Percentiles rank a stretch among this genome's conserved stretches.
Evolutionary conservation across 1,284 basidiomycete species (phyloP).

Genomic region (Vanrija sp.): DNA sequence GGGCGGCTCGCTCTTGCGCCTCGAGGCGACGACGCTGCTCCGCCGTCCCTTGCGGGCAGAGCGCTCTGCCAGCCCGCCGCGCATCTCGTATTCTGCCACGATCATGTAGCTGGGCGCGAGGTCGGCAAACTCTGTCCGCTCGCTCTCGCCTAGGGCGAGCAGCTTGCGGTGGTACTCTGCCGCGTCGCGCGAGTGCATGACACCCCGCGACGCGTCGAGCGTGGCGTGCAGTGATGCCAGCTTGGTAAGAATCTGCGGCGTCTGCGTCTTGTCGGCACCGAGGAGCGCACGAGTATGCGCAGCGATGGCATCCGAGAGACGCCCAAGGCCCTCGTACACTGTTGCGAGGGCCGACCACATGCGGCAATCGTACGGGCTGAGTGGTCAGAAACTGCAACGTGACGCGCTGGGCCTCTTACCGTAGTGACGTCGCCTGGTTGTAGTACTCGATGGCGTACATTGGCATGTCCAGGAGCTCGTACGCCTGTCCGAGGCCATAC

Average conservation of each 20-base stretch:
- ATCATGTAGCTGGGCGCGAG: slow-evolving; percentile 74
- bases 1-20: slow-evolving; percentile 54
- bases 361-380: slow-evolving; percentile 89
- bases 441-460: slow-evolving; percentile 96
- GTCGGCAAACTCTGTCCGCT: slow-evolving; percentile 60
- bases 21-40: neutral
- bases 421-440: slow-evolving; percentile 86
- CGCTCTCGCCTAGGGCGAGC: slow-evolving; percentile 67
- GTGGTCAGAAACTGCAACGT: slow-evolving; percentile 1
- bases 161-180: slow-evolving; percentile 49
- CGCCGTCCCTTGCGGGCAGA: neutral
- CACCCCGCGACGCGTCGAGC: slow-evolving; percentile 13
- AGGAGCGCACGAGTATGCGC: slow-evolving; percentile 83
- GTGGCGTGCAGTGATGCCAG: slow-evolving; percentile 65
- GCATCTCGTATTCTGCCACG: slow-evolving; percentile 70
- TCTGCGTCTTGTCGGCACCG: slow-evolving; percentile 75
- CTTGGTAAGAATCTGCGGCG: slow-evolving; percentile 63
- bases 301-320: slow-evolving; percentile 77
- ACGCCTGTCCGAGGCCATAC: slow-evolving; percentile 98
- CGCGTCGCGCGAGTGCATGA: slow-evolving; percentile 12
- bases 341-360: slow-evolving; percentile 93
- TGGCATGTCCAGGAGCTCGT: slow-evolving; percentile 93
- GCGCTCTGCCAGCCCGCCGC: slow-evolving; percentile 44
- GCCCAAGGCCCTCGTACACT: slow-evolving; percentile 83
- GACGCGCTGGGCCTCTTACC: slow-evolving; percentile 54